Conservation (phyloP, 495 filamentous ascomycete genomes). For the Rusavskia elegans region DNA sequence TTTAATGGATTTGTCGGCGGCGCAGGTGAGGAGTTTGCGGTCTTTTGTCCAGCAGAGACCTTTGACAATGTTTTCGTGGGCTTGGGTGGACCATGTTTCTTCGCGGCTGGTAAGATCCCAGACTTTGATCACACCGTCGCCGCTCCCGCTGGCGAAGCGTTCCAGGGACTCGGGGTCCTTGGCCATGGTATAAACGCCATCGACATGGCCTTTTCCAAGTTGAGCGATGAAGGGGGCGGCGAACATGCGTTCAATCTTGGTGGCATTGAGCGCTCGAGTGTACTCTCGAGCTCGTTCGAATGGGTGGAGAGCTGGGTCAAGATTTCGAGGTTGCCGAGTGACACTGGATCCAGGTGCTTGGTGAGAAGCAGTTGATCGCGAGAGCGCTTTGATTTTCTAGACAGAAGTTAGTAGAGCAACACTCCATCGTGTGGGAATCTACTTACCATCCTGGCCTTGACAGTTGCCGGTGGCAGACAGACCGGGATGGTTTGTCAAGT, state of each 20-base stretch:
- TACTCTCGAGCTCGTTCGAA: conserved; percentile 93
- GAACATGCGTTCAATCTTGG: conserved; percentile 91
- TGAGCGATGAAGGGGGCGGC: conserved; percentile 82
- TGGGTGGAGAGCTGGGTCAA: conserved; percentile 85
- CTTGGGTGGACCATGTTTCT: conserved; percentile 66
- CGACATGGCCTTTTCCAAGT: conserved; percentile 80
- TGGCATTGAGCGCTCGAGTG: conserved; percentile 72
- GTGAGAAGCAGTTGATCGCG: conserved; percentile 56
- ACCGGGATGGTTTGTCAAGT: no score
- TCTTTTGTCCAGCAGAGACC: conserved; percentile 76
- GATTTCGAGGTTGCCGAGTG: conserved; percentile 62
- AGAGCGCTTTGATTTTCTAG: conserved; percentile 88
- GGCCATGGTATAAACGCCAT: conserved; percentile 68
- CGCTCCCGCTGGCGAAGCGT: conserved; percentile 61
- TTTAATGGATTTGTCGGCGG: conserved; percentile 73
- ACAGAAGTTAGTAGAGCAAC: background rate
- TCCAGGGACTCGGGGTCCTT: conserved; percentile 56
- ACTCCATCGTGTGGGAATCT: background rate
- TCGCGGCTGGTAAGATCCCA: conserved; percentile 74
- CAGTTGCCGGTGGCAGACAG: background rate
- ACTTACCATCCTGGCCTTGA: conserved; percentile 6
- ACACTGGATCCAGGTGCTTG: conserved; percentile 66
- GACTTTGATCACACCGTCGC: conserved; percentile 81
- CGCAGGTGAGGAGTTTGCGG: conserved; percentile 76
- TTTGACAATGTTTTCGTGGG: conserved; percentile 82